These are phyloP conservation scores for Lycium ferocissimum DNA, from an alignment of 257 asterid genomes.

Conservation along the genomic window DNA sequence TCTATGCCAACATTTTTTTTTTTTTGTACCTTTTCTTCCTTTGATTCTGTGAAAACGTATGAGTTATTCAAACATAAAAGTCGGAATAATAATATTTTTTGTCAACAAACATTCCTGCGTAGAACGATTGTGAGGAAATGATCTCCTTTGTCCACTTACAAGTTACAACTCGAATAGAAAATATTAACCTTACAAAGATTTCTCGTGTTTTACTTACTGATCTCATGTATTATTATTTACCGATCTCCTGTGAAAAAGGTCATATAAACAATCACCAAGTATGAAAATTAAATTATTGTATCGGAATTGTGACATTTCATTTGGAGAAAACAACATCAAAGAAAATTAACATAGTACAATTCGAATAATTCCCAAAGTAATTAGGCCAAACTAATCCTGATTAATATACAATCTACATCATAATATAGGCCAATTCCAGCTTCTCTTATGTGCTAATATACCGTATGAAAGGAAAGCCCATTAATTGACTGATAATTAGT, in stretches of 20 bases:
- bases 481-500: not conserved
- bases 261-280: not conserved
- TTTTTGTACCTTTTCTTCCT: no score
- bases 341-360: not conserved
- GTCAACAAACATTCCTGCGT: not conserved
- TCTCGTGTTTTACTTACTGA: not conserved
- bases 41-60: no score
- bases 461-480: not conserved
- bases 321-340: constrained; percentile 9
- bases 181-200: not conserved
- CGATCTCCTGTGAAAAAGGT: not conserved
- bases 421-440: constrained; percentile 20
- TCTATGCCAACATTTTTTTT: no score
- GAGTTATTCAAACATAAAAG: no score
- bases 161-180: not conserved
- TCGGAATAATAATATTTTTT: not conserved
- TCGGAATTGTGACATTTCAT: not conserved
- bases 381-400: constrained; percentile 28
- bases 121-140: not conserved
- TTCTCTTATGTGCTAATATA: not conserved
- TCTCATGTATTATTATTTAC: not conserved
- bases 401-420: constrained; percentile 28
- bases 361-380: not conserved
- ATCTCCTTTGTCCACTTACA: not conserved
- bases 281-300: not conserved